A percentile compares a stretch with the other conserved stretches of the same genome.
These are phyloP conservation scores for Nitzschia putrida DNA, from an alignment of 108 stramenopile genomes.

Conservation along the genomic window DNA sequence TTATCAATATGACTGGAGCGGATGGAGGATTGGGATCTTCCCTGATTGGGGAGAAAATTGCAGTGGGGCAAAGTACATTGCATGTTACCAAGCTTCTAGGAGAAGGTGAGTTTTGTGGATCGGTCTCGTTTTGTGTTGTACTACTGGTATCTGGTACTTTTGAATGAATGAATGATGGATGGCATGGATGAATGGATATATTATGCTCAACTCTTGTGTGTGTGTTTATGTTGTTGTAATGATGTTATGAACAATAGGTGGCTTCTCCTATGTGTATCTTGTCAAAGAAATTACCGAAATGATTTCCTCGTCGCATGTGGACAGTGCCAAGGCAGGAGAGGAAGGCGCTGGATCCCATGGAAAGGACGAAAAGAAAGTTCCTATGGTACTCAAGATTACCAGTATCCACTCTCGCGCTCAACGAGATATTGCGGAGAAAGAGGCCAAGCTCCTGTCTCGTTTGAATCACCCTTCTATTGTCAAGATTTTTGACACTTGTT, in stretches of 20 bases:
- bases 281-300: constrained; percentile 55
- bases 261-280: constrained; percentile 93
- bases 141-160: too few relatives aligned
- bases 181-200: neutral
- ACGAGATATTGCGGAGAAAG: constrained; percentile 85
- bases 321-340: constrained; percentile 30
- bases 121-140: too few relatives aligned
- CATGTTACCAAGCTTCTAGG: constrained; percentile 70
- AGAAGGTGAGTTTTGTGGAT: constrained; percentile 61
- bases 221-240: neutral
- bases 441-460: constrained; percentile 70
- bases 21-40: constrained; percentile 70
- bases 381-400: constrained; percentile 81
- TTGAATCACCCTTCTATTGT: constrained; percentile 72
- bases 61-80: constrained; percentile 47
- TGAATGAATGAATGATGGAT: too few relatives aligned
- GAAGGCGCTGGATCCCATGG: constrained; percentile 12
- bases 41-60: constrained; percentile 72
- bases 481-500: constrained; percentile 68
- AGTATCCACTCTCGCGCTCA: constrained; percentile 71
- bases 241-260: constrained; percentile 42
- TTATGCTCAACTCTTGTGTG: neutral
- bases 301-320: constrained; percentile 22
- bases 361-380: constrained; percentile 27
- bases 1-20: constrained; percentile 26